Evolutionary conservation across 305 asterid species (phyloP).

Genomic region (Rubia balearica): DNA sequence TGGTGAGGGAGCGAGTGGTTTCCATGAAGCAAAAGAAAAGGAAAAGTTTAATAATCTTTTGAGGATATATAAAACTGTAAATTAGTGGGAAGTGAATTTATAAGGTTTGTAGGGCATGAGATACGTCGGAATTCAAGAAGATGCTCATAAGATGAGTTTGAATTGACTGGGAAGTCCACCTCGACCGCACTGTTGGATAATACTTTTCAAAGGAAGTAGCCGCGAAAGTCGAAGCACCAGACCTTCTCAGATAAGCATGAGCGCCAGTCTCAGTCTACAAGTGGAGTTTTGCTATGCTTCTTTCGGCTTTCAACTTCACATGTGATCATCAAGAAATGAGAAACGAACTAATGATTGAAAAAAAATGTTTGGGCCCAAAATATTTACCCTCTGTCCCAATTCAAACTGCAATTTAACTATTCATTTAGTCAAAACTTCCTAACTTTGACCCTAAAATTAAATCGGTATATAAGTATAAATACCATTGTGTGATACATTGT

Average conservation of each 20-base stretch:
- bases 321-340: no score
- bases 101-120: background rate
- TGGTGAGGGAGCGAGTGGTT: constrained; percentile 17
- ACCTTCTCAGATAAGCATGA: no score
- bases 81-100: background rate
- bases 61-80: background rate
- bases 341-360: no score
- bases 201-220: constrained; percentile 18
- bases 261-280: background rate
- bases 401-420: no score
- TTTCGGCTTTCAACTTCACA: background rate
- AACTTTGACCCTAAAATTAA: no score
- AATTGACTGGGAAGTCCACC: background rate
- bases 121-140: background rate
- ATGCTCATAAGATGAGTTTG: no score
- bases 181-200: background rate
- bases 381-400: no score
- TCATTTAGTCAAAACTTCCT: no score
- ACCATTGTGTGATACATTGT: no score
- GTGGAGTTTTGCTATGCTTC: background rate
- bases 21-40: background rate
- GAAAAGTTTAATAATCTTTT: background rate
- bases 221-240: constrained; percentile 1
- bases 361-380: no score
- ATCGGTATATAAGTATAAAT: no score